Conservation (phyloP, 441 rosid genomes). For the Mallotus japonicus region DNA sequence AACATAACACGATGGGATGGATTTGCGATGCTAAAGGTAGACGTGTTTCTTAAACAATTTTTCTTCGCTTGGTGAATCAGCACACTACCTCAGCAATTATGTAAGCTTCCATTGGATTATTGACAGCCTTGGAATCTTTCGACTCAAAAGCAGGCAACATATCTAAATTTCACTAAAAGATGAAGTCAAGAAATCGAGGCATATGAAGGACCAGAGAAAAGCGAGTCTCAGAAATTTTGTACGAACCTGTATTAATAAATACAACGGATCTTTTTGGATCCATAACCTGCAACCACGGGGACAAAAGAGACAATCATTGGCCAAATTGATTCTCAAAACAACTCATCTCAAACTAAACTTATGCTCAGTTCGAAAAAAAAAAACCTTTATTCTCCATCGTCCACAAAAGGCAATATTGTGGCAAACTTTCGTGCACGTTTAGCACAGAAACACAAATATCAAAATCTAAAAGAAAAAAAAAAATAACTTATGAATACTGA, state of each 20-base stretch:
- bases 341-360: not conserved
- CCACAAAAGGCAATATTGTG: not conserved
- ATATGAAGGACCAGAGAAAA: slow-evolving; percentile 8
- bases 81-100: slow-evolving; percentile 68
- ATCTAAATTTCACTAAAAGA: slow-evolving; percentile 43
- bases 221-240: slow-evolving; percentile 7
- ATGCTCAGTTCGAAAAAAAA: not conserved
- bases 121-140: slow-evolving; percentile 67
- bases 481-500: too few relatives aligned
- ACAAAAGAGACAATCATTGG: slow-evolving; percentile 10
- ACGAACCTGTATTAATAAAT: slow-evolving; percentile 78
- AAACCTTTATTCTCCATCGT: too few relatives aligned
- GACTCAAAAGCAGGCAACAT: slow-evolving; percentile 73
- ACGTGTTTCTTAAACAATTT: not conserved
- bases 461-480: not conserved
- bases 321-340: not conserved
- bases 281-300: slow-evolving; percentile 58
- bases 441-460: not conserved
- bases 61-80: not conserved
- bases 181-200: slow-evolving; percentile 17
- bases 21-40: too few relatives aligned
- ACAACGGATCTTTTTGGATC: slow-evolving; percentile 65
- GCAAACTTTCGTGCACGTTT: not conserved
- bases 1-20: slow-evolving; percentile 3
- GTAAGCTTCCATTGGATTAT: slow-evolving; percentile 81